These are phyloP conservation scores for Elsinoe australis DNA, from an alignment of 2,329 filamentous ascomycete genomes.

Conservation along the genomic window DNA sequence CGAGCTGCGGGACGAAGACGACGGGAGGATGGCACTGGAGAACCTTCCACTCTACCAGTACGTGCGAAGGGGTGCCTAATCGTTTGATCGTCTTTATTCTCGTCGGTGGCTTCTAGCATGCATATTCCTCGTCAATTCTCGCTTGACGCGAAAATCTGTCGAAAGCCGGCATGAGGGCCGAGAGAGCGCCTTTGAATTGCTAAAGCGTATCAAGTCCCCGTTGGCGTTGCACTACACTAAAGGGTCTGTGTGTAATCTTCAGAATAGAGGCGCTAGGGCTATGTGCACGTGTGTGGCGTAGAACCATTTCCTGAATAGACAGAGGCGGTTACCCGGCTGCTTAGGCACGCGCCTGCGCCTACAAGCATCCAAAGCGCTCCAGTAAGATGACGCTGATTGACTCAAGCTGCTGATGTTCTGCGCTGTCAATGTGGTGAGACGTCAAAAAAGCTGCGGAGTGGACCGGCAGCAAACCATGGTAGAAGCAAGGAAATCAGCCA, in stretches of 20 bases:
- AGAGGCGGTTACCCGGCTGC: neutral
- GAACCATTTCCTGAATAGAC: neutral
- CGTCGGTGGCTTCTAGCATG: neutral
- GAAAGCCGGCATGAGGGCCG: neutral
- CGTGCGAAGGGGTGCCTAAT: neutral
- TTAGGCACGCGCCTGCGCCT: neutral
- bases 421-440: neutral
- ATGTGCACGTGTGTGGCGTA: conserved; percentile 1
- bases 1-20: conserved; percentile 9
- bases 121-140: neutral
- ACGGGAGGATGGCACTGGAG: conserved; percentile 1
- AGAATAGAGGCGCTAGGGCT: conserved; percentile 1
- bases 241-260: no score
- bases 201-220: no score
- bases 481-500: neutral
- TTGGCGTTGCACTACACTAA: no score
- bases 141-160: neutral
- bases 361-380: neutral
- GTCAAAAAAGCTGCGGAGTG: neutral
- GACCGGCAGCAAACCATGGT: conserved; percentile 1
- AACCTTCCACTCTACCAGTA: neutral
- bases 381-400: neutral
- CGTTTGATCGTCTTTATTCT: neutral
- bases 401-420: neutral
- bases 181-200: no score